A percentile compares a stretch with the other conserved stretches of the same genome.
Evolutionary conservation across 2,329 filamentous ascomycete species (phyloP).

Genomic region (Exserohilum turcica): DNA sequence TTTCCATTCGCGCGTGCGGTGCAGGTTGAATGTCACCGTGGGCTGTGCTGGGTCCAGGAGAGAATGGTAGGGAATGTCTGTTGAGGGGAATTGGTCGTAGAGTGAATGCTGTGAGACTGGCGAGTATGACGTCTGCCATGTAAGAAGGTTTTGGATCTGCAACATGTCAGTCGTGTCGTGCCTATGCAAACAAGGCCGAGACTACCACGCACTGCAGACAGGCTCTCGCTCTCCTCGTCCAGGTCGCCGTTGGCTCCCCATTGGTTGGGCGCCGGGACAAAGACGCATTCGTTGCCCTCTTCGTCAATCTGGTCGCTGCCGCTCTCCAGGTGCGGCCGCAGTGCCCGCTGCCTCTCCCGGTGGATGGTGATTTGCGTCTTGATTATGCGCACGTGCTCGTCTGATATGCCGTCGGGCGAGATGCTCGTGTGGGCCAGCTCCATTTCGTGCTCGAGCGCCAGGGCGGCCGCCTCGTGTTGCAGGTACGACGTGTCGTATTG

Average conservation of each 20-base stretch:
- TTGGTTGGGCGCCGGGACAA: constrained; percentile 46
- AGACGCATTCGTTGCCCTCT: constrained; percentile 45
- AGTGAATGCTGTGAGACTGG: constrained; percentile 39
- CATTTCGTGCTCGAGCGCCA: constrained; percentile 42
- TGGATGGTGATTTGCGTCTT: constrained; percentile 46
- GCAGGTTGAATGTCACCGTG: constrained; percentile 43
- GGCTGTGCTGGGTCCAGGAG: constrained; percentile 42
- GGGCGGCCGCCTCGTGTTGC: constrained; percentile 43
- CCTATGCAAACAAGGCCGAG: neutral
- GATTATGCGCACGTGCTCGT: constrained; percentile 42
- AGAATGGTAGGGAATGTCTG: constrained; percentile 42
- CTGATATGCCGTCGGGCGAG: constrained; percentile 45
- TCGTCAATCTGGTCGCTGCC: constrained; percentile 44
- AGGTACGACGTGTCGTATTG: constrained; percentile 45
- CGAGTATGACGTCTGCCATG: constrained; percentile 44
- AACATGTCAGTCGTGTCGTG: constrained; percentile 9
- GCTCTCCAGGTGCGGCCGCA: constrained; percentile 45
- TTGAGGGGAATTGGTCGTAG: constrained; percentile 40
- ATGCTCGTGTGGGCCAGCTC: constrained; percentile 40
- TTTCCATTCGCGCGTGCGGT: constrained; percentile 47
- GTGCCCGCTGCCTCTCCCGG: constrained; percentile 40
- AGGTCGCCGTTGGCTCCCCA: constrained; percentile 47
- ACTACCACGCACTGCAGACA: constrained; percentile 38
- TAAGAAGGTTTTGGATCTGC: constrained; percentile 45
- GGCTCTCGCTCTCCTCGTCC: constrained; percentile 45